Evolutionary conservation across 2,329 filamentous ascomycete genomes (phyloP), one percentile per base, ranked within the genome.

Genomic region (Botrytis elliptica): DNA sequence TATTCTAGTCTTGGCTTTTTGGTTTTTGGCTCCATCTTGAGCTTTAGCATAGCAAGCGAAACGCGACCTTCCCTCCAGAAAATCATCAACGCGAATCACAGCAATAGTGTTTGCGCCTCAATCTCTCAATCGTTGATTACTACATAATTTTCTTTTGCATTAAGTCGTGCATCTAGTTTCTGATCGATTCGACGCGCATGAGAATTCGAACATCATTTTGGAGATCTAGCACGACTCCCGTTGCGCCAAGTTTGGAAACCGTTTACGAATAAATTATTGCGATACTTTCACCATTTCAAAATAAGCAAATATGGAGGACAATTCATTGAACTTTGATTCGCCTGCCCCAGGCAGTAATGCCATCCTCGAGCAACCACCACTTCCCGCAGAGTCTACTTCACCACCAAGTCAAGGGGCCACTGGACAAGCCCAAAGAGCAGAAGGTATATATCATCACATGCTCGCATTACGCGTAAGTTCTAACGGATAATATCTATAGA

Each of bases 271-370:
- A 69, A 77, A 67, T 60, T 70, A 78, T 79, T 81, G 79, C 80
- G 79, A 79, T 79, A 79, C 79, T 59, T 74, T 76, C 71, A 74
- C 63, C 52, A 74, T 40, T 68, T 64, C 38, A 70, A 74, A 73
- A 33, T 40, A 74, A 75, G n/a, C 70, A 83, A 81, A 71, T 71
- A 91, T 91, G 89, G 89, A 91, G 75, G 88, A 88, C 76, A 84
- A 85, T 77, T 84, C 86, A 75, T 82, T 85, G 78, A 87, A 83
- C 77, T 89, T 88, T 78, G 88, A 85, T 81, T 90, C 88, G 76
- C 86, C 88, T 67, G 85, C 83, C 65, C 88, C 88, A 57, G 84
- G 84, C 75, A 86, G 85, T 80, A 90, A 89, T 79, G 85, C 86
- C 22, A 86, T 87, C 64, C 83, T 88, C 65, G 85, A 88, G 74